Percentiles rank a stretch among this genome's conserved stretches.
These are phyloP conservation scores for Eucalyptus cloeziana DNA, from an alignment of 345 rosid species.

Conservation along the genomic window DNA sequence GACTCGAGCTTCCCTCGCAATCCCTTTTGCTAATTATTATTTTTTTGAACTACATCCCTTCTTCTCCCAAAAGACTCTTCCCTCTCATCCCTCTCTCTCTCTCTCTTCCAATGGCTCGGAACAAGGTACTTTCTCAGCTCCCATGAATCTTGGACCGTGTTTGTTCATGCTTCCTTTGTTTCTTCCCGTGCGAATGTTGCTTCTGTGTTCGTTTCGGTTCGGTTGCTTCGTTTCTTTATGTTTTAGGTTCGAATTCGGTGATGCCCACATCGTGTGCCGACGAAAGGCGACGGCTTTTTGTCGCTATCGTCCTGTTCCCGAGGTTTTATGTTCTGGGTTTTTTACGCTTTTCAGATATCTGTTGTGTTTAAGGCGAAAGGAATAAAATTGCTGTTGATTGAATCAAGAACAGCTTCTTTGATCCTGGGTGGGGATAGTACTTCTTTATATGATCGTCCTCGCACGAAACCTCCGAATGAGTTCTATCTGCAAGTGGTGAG, in stretches of 20 bases:
- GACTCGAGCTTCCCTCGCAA: not conserved
- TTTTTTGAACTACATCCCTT: not conserved
- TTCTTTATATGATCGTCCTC: not conserved
- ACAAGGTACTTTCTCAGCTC: slow-evolving; percentile 25
- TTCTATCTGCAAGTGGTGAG: not conserved
- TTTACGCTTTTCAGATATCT: not conserved
- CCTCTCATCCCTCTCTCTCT: not conserved
- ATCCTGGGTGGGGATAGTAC: not conserved
- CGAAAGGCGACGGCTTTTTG: not conserved
- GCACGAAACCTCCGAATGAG: not conserved
- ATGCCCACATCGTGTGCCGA: not conserved
- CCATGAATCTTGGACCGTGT: not conserved
- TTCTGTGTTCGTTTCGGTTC: not conserved
- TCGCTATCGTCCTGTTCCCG: not conserved
- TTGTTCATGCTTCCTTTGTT: not conserved
- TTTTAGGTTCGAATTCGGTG: not conserved
- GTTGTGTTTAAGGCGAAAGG: not conserved
- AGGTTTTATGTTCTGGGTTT: not conserved
- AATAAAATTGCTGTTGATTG: not conserved
- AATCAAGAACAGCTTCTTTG: not conserved
- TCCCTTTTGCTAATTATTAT: no score
- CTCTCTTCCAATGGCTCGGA: slow-evolving; percentile 49
- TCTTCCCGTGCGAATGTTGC: not conserved
- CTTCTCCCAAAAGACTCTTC: no score
- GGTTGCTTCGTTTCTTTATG: not conserved